phyloP scores from a whole-genome alignment of 176 grass and related monocot genomes.

The Pontederia paniculata region DNA sequence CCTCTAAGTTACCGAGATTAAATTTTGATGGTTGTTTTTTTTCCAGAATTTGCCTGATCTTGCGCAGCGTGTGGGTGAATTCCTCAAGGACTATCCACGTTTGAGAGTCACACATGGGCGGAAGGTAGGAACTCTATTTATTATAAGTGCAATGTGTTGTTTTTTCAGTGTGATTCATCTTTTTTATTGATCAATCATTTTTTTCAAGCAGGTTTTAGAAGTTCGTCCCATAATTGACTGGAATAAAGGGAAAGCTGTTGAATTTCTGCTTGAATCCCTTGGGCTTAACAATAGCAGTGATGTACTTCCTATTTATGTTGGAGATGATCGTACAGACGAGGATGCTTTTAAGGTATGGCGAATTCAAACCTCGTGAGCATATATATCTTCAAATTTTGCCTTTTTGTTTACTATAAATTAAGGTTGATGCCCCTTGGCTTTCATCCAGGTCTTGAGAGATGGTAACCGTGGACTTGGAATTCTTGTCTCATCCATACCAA shows the following conservation, averaged over 20 bases:
- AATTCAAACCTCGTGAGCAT: too few species aligned
- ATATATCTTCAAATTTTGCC: neutral
- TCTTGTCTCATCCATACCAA: slow-evolving; percentile 62
- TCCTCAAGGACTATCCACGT: slow-evolving; percentile 46
- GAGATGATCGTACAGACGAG: slow-evolving; percentile 86
- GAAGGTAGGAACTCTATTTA: slow-evolving; percentile 34
- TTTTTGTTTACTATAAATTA: slow-evolving; percentile 2
- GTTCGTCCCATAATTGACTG: slow-evolving; percentile 85
- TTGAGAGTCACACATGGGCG: slow-evolving; percentile 75
- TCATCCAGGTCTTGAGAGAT: slow-evolving; percentile 45
- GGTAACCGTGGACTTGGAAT: slow-evolving; percentile 57
- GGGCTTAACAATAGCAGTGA: slow-evolving; percentile 33
- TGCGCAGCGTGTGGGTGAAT: slow-evolving; percentile 37
- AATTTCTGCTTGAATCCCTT: slow-evolving; percentile 77
- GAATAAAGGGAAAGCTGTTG: slow-evolving; percentile 93
- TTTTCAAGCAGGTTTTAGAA: slow-evolving; percentile 68
- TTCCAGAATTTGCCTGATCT: slow-evolving; percentile 58
- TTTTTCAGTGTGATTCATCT: too few species aligned
- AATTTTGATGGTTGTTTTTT: slow-evolving; percentile 4
- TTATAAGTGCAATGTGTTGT: too few species aligned
- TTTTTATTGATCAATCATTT: too few species aligned
- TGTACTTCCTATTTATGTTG: slow-evolving; percentile 85
- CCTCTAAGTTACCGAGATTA: neutral
- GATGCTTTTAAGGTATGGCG: slow-evolving; percentile 82
- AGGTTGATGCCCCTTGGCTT: too few species aligned